These are phyloP conservation scores for Penicillium soppii DNA, from an alignment of 495 filamentous ascomycete species.

Conservation along the genomic window DNA sequence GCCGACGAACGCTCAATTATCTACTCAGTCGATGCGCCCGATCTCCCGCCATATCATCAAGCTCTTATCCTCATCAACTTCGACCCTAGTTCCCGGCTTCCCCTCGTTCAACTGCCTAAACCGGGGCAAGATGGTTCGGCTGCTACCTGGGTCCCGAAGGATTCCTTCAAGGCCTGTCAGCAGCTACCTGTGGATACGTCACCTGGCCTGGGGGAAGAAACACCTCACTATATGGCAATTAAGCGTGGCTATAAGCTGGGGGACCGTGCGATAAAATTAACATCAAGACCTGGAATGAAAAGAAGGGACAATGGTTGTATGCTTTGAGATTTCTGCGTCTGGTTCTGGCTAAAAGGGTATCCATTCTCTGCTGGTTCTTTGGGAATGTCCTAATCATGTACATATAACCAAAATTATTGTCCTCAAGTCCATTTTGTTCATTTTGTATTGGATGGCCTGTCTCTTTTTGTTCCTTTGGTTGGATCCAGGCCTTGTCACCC, in stretches of 20 bases:
- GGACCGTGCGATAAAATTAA: conserved; percentile 5
- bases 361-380: no score
- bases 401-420: no score
- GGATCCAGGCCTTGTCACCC: no score
- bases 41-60: conserved; percentile 34
- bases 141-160: neutral
- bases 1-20: conserved; percentile 62
- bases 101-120: conserved; percentile 11
- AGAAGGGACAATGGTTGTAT: no score
- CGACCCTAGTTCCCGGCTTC: conserved; percentile 53
- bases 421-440: no score
- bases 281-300: no score
- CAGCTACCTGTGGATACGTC: neutral
- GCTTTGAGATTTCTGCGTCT: no score
- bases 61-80: conserved; percentile 63
- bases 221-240: conserved; percentile 37
- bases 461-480: no score
- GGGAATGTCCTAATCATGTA: no score
- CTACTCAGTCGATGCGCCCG: conserved; percentile 54
- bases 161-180: neutral
- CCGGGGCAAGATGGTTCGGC: neutral
- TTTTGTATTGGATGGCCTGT: no score
- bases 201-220: conserved; percentile 20
- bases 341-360: no score
- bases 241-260: conserved; percentile 40